These are phyloP conservation scores for Pythium sukuiense DNA, from an alignment of 352 stramenopile species.

Conservation along the genomic window DNA sequence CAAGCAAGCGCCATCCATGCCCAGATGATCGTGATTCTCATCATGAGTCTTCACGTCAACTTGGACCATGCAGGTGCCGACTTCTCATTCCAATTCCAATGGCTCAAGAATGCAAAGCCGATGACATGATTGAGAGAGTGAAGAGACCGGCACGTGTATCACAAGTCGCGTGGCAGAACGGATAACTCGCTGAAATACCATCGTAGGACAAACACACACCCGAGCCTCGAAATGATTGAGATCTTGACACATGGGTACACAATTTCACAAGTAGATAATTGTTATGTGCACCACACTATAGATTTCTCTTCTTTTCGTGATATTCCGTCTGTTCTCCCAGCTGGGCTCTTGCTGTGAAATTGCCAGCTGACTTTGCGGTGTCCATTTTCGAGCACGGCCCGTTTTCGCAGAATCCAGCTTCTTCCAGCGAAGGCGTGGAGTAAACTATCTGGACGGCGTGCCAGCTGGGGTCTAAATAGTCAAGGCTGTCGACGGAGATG, in stretches of 20 bases:
- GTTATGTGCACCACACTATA: too few relatives aligned
- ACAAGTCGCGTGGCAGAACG: too few relatives aligned
- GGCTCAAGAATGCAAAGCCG: too few relatives aligned
- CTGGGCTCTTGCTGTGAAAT: neutral
- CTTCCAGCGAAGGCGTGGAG: neutral
- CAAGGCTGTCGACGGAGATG: neutral
- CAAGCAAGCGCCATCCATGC: constrained; percentile 33
- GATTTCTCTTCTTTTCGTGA: too few relatives aligned
- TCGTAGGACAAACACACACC: too few relatives aligned
- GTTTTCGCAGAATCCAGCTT: constrained; percentile 22
- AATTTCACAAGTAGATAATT: too few relatives aligned
- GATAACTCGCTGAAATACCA: too few relatives aligned
- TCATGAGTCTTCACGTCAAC: neutral
- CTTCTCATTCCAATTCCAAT: constrained; percentile 3
- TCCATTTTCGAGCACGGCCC: constrained; percentile 7
- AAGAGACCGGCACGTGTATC: too few relatives aligned
- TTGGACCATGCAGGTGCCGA: neutral
- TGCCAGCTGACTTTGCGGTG: neutral
- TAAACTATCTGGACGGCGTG: neutral
- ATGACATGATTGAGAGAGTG: too few relatives aligned
- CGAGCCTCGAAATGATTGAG: too few relatives aligned
- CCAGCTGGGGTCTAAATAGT: neutral
- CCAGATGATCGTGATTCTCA: constrained; percentile 29
- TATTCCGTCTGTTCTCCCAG: too few relatives aligned
- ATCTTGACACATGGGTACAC: too few relatives aligned